Percentiles rank a stretch among this genome's conserved stretches.
Conservation (phyloP, 1,139 yeast genomes). For the Yarrowia galli region DNA sequence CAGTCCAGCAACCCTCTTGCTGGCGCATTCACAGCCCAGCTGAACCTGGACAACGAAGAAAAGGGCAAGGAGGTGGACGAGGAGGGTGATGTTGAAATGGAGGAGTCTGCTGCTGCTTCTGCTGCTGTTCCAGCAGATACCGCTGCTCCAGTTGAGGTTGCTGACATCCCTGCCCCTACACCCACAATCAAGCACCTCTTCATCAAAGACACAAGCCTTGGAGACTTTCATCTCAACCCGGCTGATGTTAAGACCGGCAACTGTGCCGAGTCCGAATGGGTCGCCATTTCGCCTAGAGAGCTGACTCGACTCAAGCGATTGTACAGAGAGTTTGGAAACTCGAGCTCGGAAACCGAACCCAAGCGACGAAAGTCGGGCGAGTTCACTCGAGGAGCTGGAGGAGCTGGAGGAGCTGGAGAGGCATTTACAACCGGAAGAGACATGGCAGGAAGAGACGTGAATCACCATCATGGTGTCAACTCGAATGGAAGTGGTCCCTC, state of each 20-base stretch:
- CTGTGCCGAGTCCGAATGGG: conserved; percentile 16
- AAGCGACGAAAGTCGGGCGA: conserved; percentile 26
- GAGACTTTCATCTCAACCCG: conserved; percentile 31
- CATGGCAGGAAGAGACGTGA: not conserved
- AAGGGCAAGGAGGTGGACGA: not conserved
- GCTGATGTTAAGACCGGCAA: conserved; percentile 6
- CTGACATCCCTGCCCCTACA: not conserved
- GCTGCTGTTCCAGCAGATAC: not conserved
- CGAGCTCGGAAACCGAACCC: not conserved
- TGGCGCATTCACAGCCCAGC: conserved; percentile 25
- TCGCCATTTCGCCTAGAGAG: conserved; percentile 21
- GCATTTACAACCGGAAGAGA: too few relatives aligned
- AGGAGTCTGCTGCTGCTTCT: too few relatives aligned
- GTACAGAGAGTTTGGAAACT: conserved; percentile 32
- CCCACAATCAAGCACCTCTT: conserved; percentile 28
- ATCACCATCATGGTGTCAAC: not conserved
- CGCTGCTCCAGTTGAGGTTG: not conserved
- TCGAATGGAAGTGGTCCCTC: not conserved
- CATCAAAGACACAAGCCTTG: conserved; percentile 10
- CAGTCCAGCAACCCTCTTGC: conserved; percentile 11
- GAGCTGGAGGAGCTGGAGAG: not conserved
- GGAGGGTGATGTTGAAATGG: not conserved
- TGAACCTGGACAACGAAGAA: conserved; percentile 10
- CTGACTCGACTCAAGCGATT: conserved; percentile 13
- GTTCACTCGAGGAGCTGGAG: not conserved